Evolutionary conservation across 2,329 filamentous ascomycete genomes (phyloP), one percentile per base, ranked within the genome.

Genomic region (Cladosporium sp.): DNA sequence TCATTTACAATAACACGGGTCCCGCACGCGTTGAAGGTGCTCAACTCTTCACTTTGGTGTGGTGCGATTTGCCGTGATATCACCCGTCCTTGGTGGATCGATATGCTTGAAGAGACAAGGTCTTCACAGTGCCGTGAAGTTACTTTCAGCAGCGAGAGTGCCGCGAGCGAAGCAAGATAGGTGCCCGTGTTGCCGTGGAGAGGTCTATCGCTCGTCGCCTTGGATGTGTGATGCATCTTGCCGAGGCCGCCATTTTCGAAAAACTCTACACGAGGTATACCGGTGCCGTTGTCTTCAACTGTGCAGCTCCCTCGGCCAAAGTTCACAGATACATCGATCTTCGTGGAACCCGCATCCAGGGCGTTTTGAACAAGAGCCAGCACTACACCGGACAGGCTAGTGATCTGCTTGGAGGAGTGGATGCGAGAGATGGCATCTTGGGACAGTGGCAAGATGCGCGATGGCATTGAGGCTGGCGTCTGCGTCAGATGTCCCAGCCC

Each of bases 261-360:
- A 60, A 97, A 96, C 58, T 96, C 91, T 1, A 67, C 62, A 1
- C 86, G 80, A 1, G 74, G 65, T 40, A 99, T 95, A 0, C 93
- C 93, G 13, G 73, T 51, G 1, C 93, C 93, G 69, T 97, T 80
- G 65, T 99, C 93, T 62, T 95, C 87, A 4, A 96, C 79, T 0
- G 78, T 76, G 67, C 91, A 96, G 58, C 80, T 82, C 4, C 90
- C 92, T 19, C 85, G 83, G 47, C 70, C 68, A 64, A 89, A 89
- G 69, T 96, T 87, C 18, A 96, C 73, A 1, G 77, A 79, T 49
- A 95, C 74, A 47, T 80, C 80, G 55, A 96, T 71, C 50, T 78
- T 86, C 29, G 75, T 78, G 13, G 91, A 85, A 40, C 73, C 72
- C 3, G 90, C 89, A 72, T 99, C 93, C 11, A 99, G 75, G 0